A percentile compares a stretch with the other conserved stretches of the same genome.
Evolutionary conservation across 805 yeast genomes (phyloP).

Genomic region (Barnettozyma pratensis): DNA sequence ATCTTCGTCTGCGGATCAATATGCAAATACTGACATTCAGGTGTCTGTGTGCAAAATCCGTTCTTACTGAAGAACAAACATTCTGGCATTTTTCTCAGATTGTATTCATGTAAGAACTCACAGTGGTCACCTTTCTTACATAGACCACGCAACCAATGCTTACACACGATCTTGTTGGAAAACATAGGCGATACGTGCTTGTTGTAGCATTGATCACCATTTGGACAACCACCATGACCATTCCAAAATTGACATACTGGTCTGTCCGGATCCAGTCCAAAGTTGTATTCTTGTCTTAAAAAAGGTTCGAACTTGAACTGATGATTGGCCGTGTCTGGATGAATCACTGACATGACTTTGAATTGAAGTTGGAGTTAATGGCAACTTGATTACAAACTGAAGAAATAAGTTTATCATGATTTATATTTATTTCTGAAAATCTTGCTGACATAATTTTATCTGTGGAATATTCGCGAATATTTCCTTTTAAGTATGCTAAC

Average conservation of each 20-base stretch:
- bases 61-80: constrained; percentile 78
- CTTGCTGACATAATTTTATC: background rate
- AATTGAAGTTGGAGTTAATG: background rate
- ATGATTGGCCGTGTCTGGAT: constrained; percentile 36
- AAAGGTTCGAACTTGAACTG: constrained; percentile 76
- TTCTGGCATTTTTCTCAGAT: constrained; percentile 93
- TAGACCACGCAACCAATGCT: constrained; percentile 96
- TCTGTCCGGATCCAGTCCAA: constrained; percentile 83
- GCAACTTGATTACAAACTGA: background rate
- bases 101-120: constrained; percentile 93
- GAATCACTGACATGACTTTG: constrained; percentile 30
- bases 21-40: constrained; percentile 91
- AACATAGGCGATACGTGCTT: constrained; percentile 71
- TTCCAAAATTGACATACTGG: constrained; percentile 76
- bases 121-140: constrained; percentile 97
- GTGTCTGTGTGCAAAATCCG: constrained; percentile 86
- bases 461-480: constrained; percentile 6
- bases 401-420: background rate
- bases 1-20: constrained; percentile 84
- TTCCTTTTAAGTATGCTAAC: background rate
- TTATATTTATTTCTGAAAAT: no score
- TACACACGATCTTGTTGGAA: constrained; percentile 82
- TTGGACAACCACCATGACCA: constrained; percentile 73
- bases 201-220: constrained; percentile 80
- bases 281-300: constrained; percentile 70